Base-by-base conservation (phyloP, 169 alveolate species). In the Hepatocystis sp. region DNA sequence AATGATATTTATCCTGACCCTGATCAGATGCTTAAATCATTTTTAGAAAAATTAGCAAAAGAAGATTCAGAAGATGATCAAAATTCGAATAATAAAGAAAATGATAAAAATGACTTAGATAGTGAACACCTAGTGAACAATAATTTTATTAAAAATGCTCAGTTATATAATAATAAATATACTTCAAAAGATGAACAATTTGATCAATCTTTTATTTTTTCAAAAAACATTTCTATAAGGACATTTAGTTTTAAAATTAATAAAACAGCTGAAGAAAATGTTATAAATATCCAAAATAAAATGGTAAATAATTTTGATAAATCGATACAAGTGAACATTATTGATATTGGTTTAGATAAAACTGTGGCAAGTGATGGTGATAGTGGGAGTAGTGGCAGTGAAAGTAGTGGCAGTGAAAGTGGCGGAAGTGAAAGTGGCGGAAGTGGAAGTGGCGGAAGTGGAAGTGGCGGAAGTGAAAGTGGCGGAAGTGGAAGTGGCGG, bases 211-310 rank as follows among this genome's bases (percentile, higher is more conserved):
- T 60, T 63, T 15, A 64, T 78, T 40, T 78, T 78, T 30, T 11
- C 23, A 11, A 78, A 78, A 61, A 61, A 61, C 7, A 1, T 53
- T n/a, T 78, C 89, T 17, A 56, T 25, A 47, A 61, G 47, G n/a
- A 60, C 52, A 47, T 78, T 78, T 39, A 78, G 49, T 51, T 78
- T 78, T 42, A 61, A 78, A 47, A 61, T 78, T 34, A 52, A 64
- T 5, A 78, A 52, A 0, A 10, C 17, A 5, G 42, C 21, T 11
- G 55, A 60, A 32, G 78, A 42, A 39, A 78, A 60, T 19, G 60
- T 15, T 51, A 78, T 78, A 46, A 21, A 78, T 17, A 34, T 78
- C 0, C 27, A 60, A 27, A 42, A 32, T 30, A 78, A 78, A 15
- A 25, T 2, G 11, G 52, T 78, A 1, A 61, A 2, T 8, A n/a